Conservation (phyloP, 208 protist genomes). For the Paratrypanosoma confusum region DNA sequence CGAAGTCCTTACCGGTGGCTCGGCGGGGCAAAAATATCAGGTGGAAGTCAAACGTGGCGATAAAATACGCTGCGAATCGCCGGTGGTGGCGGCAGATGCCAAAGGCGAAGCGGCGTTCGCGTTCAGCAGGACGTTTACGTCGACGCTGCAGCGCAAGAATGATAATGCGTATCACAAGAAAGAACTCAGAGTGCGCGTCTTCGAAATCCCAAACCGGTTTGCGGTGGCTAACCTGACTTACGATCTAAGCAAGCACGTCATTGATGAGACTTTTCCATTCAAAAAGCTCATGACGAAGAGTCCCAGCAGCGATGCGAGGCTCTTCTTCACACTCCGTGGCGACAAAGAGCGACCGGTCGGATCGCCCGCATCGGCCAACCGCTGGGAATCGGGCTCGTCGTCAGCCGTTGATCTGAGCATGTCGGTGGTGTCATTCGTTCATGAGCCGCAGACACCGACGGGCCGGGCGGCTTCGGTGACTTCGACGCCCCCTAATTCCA, state of each 20-base stretch:
- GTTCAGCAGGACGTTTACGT: constrained; percentile 6
- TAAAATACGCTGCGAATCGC: constrained; percentile 6
- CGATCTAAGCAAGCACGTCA: constrained; percentile 7
- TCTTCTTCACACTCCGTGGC: constrained; percentile 6
- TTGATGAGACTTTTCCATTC: constrained; percentile 6
- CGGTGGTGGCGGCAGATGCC: neutral
- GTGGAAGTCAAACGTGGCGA: constrained; percentile 9
- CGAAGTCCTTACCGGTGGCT: constrained; percentile 15
- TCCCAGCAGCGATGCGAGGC: neutral
- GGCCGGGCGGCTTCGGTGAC: too few relatives aligned
- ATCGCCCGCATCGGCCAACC: too few relatives aligned
- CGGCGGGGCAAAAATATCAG: constrained; percentile 1
- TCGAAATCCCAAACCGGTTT: neutral
- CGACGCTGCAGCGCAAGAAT: constrained; percentile 4
- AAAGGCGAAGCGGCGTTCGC: constrained; percentile 1
- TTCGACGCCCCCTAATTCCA: too few relatives aligned
- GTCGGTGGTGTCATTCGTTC: too few relatives aligned
- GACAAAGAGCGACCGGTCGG: too few relatives aligned
- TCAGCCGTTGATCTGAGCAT: too few relatives aligned
- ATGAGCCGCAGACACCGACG: too few relatives aligned
- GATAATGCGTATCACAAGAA: constrained; percentile 7
- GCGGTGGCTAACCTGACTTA: constrained; percentile 1
- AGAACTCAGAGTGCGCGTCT: constrained; percentile 7
- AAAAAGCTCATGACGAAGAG: constrained; percentile 5
- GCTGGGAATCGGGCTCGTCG: too few relatives aligned